Evolutionary conservation across 257 asterid species (phyloP).

Genomic region (Euphrasia confusa): DNA sequence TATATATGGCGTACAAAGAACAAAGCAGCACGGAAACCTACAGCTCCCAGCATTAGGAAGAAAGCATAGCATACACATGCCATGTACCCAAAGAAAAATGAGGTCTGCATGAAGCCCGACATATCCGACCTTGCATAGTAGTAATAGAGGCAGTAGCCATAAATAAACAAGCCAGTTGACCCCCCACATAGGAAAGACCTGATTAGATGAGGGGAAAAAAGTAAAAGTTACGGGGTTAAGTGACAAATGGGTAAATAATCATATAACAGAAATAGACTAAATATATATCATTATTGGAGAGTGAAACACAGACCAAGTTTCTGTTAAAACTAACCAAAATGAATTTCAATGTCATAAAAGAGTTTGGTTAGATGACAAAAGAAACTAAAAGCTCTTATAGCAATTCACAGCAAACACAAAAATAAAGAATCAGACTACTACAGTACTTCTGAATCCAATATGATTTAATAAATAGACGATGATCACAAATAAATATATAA

Average conservation of each 20-base stretch:
- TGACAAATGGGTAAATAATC: no score
- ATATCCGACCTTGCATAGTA: slow-evolving; percentile 78
- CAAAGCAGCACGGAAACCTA: slow-evolving; percentile 84
- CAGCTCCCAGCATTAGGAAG: slow-evolving; percentile 86
- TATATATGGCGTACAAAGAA: slow-evolving; percentile 84
- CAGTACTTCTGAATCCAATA: not conserved
- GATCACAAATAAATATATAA: not conserved
- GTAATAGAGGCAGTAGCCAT: slow-evolving; percentile 80
- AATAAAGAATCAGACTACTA: not conserved
- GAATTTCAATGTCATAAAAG: not conserved
- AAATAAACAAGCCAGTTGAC: slow-evolving; percentile 81
- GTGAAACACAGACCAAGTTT: no score
- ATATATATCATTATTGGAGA: no score
- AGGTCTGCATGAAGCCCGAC: slow-evolving; percentile 95
- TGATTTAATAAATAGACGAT: not conserved
- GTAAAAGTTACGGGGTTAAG: no score
- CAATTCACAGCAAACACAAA: not conserved
- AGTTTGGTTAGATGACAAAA: no score
- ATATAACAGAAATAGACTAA: no score
- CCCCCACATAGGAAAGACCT: slow-evolving; percentile 94
- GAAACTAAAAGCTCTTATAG: not conserved
- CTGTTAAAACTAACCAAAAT: not conserved
- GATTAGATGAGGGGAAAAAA: not conserved
- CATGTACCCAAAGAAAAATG: slow-evolving; percentile 91
- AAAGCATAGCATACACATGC: slow-evolving; percentile 75